Base-by-base conservation (phyloP, 495 filamentous ascomycete genomes). In the Penicillium fimorum region DNA sequence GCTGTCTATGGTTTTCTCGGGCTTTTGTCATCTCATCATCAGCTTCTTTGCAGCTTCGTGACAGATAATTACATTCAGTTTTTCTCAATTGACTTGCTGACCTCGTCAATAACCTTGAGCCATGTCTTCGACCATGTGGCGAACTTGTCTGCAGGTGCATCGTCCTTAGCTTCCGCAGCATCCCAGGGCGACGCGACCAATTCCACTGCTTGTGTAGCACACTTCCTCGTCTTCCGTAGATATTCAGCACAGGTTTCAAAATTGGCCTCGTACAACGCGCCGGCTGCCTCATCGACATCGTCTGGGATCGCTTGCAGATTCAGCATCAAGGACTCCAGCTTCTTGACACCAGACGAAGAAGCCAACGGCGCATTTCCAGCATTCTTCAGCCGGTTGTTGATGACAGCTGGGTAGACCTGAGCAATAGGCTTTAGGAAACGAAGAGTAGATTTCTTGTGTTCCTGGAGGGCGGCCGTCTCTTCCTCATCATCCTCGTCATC, bases 211-310 rank as follows among this genome's bases (percentile, higher is more conserved):
- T 63, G 49, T n/a, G 62, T 52, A 35, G 74, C 73, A 48, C 60
- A 63, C 1, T 50, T 51, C 29, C 66, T 70, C 0, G 66, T 66
- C 40, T 67, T 60, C 5, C 42, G 43, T 45, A 81, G 43, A 45
- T 67, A 69, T 13, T 59, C 46, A 1, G 50, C 55, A 13, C 63
- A 73, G 27, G 61, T 66, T 10, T 68, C 59, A 24, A 61, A 40
- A 52, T 78, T 67, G 33, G 62, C 66, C 50, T 76, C 77, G 53
- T 82, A 82, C 30, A 82, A 53, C 22, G 74, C 75, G 1, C 76
- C 79, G 22, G 78, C 79, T 18, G 74, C 62, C 53, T 81, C 78
- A 53, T 82, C 79, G 2, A 79, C 65, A 40, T 70, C 62, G 27
- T 76, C 76, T 3, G 76, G 72, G 38, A 81, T 76, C 12, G 27